Evolutionary conservation across 2,329 filamentous ascomycete species (phyloP).

Genomic region (Aspergillus sp.): DNA sequence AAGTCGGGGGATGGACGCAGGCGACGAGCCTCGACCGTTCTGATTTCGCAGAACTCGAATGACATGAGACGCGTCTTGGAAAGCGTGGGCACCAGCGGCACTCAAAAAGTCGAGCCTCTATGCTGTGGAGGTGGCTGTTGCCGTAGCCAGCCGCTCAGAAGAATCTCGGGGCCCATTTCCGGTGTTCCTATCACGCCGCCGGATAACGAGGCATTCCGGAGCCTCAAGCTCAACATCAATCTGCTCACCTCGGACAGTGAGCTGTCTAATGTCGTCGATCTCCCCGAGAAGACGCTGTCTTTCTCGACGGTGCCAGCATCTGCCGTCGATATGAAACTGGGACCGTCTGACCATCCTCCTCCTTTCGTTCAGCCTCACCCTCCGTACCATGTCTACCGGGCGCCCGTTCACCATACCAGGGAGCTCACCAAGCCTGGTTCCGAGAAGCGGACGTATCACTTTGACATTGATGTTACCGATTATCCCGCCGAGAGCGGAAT

Average conservation of each 20-base stretch:
- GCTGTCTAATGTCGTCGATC: constrained; percentile 59
- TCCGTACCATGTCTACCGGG: constrained; percentile 82
- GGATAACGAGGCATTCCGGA: constrained; percentile 75
- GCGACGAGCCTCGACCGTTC: constrained; percentile 38
- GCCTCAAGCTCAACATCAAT: constrained; percentile 66
- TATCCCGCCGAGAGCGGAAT: constrained; percentile 73
- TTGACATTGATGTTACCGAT: constrained; percentile 91
- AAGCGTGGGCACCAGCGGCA: constrained; percentile 43
- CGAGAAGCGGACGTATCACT: constrained; percentile 95
- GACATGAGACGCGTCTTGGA: constrained; percentile 52
- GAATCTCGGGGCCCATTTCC: constrained; percentile 31
- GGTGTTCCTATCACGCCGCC: constrained; percentile 49
- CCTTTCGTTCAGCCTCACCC: constrained; percentile 89
- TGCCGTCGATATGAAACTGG: constrained; percentile 22
- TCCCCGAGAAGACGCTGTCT: constrained; percentile 67
- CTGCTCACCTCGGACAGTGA: constrained; percentile 60
- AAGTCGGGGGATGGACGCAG: constrained; percentile 18
- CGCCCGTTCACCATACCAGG: constrained; percentile 73
- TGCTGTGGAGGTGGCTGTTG: constrained; percentile 59
- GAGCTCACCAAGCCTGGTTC: constrained; percentile 81
- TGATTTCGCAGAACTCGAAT: constrained; percentile 49
- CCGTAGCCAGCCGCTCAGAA: constrained; percentile 46
- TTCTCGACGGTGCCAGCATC: constrained; percentile 40
- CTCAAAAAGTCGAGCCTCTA: constrained; percentile 52
- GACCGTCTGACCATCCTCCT: constrained; percentile 57